Base-by-base conservation (phyloP, 257 asterid species). In the Fraxinus cuspidata region DNA sequence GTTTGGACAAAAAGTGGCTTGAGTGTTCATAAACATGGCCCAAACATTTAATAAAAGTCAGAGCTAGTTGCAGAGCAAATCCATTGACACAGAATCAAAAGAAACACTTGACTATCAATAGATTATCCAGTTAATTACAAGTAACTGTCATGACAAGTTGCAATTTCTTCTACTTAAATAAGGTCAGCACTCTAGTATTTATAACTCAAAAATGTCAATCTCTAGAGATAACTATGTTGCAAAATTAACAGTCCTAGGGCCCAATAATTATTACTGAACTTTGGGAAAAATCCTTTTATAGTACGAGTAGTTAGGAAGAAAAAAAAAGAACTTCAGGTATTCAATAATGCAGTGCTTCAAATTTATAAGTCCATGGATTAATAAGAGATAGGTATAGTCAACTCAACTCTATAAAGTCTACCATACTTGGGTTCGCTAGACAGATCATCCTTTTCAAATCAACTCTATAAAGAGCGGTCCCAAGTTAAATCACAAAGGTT, bases 21-120 rank as follows among this genome's bases (percentile, higher is more conserved):
- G 47, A 13, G 51, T 12, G 51, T 42, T 42, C 51, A 42, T 42
- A 42, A 42, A 12, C 51, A 42, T 42, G 18, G 12, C 18, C 5
- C 44, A 42, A 42, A 13, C 51, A 42, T 42, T 42, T 42, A 42
- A 12, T 42, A 42, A 42, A 58, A 58, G 21, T n/a, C 12, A 60
- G 32, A 25, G 31, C 19, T 21, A 60, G 68, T 31, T 25, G 35
- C 35, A 63, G 32, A 23, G 69, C 28, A 72, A 71, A 40, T 47
- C 64, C 75, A 49, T 49, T 34, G 47, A 21, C 77, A 58, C 31
- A 3, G 25, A 16, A 72, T 58, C 47, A 63, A n/a, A 58, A 58
- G 31, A 58, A 58, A 21, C 29, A 2, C 66, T 7, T 23, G 0
- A 58, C 66, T 58, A 58, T 58, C 66, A 58, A 58, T 58, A 21